phyloP scores from a whole-genome alignment of 768 basidiomycete species.

The Tubosaeta sp. region DNA sequence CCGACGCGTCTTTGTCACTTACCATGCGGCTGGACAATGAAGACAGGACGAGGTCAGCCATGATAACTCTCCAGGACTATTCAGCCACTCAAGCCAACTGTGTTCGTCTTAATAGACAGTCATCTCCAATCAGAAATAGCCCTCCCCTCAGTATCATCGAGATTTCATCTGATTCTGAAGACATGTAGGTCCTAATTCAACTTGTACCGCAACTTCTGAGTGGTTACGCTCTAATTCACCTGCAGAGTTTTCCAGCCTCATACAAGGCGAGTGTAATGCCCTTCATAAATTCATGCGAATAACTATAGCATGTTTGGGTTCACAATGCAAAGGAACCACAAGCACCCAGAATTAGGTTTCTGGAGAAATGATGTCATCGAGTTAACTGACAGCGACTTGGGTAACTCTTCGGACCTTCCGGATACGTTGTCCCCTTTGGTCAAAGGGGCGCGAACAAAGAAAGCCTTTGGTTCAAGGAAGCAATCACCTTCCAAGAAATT shows the following conservation, averaged over 20 bases:
- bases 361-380: slow-evolving; percentile 24
- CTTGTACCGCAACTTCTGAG: neutral
- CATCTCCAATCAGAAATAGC: neutral
- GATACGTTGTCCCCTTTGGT: slow-evolving; percentile 22
- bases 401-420: slow-evolving; percentile 18
- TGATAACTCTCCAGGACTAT: neutral
- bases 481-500: neutral
- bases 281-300: neutral
- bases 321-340: neutral
- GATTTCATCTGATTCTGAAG: slow-evolving; percentile 48
- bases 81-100: neutral
- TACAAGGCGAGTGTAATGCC: slow-evolving; percentile 10
- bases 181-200: slow-evolving; percentile 28
- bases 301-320: slow-evolving; percentile 4
- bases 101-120: neutral
- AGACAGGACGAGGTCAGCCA: slow-evolving; percentile 35
- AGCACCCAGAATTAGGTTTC: neutral
- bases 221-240: neutral
- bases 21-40: slow-evolving; percentile 45
- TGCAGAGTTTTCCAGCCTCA: slow-evolving; percentile 8
- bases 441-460: slow-evolving; percentile 9
- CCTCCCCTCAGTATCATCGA: slow-evolving; percentile 42
- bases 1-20: slow-evolving; percentile 2
- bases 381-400: slow-evolving; percentile 28
- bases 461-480: slow-evolving; percentile 5